Evolutionary conservation across 1,284 basidiomycete genomes (phyloP), one percentile per base, ranked within the genome.

Genomic region (Ceratobasidium theobromae): DNA sequence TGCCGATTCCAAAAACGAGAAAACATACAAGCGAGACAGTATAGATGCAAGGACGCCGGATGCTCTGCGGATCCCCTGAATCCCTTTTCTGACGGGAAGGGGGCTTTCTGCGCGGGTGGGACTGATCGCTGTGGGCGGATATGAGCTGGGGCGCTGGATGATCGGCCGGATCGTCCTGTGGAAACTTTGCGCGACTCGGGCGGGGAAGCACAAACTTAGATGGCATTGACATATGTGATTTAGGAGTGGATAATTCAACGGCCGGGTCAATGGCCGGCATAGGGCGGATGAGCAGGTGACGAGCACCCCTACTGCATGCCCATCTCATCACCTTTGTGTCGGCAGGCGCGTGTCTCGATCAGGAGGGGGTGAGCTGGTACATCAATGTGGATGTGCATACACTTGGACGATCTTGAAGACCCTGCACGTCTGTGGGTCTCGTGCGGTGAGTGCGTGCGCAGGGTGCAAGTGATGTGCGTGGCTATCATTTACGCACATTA

Each of bases 381-480:
- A 58, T 58, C 55, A 58, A 35, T 58, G 43, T 23, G 41, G 55
- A 58, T 58, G 55, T 58, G 18, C 55, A 30, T 51, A 25, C 21
- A n/a, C 11, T 25, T 28, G 23, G 55, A 25, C 55, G 55, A 58
- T 58, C 55, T 23, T 14, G 11, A n/a, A 43, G 12, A 51, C 48
- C 48, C 27, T 48, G 55, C 18, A 46, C 23, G 21, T 27, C 21
- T 5, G 11, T 11, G 55, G 43, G 41, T 33, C 28, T 58, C 43
- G 55, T 41, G 55, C 16, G 55, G 55, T 58, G 41, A 12, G 43
- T 32, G 55, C 55, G 43, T 48, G 55, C 43, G 55, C 55, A 58
- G 55, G 55, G 55, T 58, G 55, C 55, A 14, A n/a, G 43, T 58
- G 55, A 58, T 58, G 55, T 58, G 55, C 55, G 55, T 58, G 55